These are phyloP conservation scores for Neoarthrinium moseri DNA, from an alignment of 2,329 filamentous ascomycete species.

Conservation along the genomic window DNA sequence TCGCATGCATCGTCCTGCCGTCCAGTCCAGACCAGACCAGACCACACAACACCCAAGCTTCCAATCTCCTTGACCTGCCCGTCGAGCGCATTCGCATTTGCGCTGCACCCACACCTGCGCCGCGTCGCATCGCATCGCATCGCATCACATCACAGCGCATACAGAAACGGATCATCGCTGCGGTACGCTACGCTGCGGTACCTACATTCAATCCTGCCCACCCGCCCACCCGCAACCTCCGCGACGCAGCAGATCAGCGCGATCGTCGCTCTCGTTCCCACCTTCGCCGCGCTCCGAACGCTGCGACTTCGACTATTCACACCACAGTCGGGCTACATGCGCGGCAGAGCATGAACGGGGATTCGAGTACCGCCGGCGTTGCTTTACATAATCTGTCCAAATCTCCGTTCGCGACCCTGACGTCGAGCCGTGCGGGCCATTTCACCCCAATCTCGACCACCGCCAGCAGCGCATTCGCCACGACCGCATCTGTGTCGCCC, in stretches of 20 bases:
- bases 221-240: constrained; percentile 12
- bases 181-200: too few relatives aligned
- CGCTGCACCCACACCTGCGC: constrained; percentile 6
- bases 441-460: constrained; percentile 17
- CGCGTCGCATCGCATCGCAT: constrained; percentile 11
- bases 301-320: constrained; percentile 1
- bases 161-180: too few relatives aligned
- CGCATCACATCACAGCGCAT: constrained; percentile 11
- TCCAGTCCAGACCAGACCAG: too few relatives aligned
- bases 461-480: neutral
- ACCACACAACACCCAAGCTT: too few relatives aligned
- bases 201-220: constrained; percentile 6
- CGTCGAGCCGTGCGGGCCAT: constrained; percentile 21
- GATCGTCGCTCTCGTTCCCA: constrained; percentile 20
- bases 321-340: constrained; percentile 18
- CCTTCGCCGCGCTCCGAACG: neutral
- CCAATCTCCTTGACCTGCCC: neutral
- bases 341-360: constrained; percentile 25
- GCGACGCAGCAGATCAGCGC: constrained; percentile 26
- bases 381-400: constrained; percentile 19
- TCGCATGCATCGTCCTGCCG: too few relatives aligned
- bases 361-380: constrained; percentile 18
- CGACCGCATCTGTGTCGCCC: constrained; percentile 7
- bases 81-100: constrained; percentile 7
- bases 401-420: constrained; percentile 22